phyloP scores from a whole-genome alignment of 768 basidiomycete species.

The Mycena belliarum region DNA sequence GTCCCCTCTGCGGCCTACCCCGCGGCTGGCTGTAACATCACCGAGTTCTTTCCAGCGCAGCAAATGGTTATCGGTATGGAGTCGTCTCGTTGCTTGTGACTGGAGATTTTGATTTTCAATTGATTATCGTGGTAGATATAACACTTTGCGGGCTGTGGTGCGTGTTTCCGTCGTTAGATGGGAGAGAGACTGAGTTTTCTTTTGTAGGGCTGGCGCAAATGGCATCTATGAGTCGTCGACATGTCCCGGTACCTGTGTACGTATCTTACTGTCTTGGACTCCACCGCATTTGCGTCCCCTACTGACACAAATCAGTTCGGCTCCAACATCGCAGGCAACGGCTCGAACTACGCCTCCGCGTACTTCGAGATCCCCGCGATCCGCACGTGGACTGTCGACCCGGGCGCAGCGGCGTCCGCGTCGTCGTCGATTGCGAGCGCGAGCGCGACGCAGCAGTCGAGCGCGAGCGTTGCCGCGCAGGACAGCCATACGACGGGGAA shows the following conservation, averaged over 20 bases:
- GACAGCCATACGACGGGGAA: no score
- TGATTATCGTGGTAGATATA: slow-evolving; percentile 36
- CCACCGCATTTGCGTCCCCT: not conserved
- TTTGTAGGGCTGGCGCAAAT: slow-evolving; percentile 49
- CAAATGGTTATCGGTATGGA: slow-evolving; percentile 44
- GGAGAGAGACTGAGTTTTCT: not conserved
- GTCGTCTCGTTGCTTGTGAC: not conserved
- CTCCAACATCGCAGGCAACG: slow-evolving; percentile 56
- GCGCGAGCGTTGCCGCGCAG: no score
- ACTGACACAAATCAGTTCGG: no score
- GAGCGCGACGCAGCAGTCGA: no score
- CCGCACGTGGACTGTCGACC: slow-evolving; percentile 55
- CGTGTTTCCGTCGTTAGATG: slow-evolving; percentile 4
- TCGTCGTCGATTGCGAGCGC: no score
- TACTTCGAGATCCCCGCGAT: slow-evolving; percentile 66
- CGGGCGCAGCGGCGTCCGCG: no score
- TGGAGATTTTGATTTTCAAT: not conserved
- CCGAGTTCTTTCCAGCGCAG: slow-evolving; percentile 47
- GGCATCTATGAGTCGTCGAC: slow-evolving; percentile 39
- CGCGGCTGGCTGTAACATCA: slow-evolving; percentile 44
- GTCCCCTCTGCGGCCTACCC: slow-evolving; percentile 45
- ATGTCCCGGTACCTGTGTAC: slow-evolving; percentile 49
- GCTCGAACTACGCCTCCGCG: slow-evolving; percentile 54
- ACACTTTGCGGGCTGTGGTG: slow-evolving; percentile 54
- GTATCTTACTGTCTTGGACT: slow-evolving; percentile 15